Conservation (phyloP, 495 filamentous ascomycete genomes). For the Penicillium parvum region DNA sequence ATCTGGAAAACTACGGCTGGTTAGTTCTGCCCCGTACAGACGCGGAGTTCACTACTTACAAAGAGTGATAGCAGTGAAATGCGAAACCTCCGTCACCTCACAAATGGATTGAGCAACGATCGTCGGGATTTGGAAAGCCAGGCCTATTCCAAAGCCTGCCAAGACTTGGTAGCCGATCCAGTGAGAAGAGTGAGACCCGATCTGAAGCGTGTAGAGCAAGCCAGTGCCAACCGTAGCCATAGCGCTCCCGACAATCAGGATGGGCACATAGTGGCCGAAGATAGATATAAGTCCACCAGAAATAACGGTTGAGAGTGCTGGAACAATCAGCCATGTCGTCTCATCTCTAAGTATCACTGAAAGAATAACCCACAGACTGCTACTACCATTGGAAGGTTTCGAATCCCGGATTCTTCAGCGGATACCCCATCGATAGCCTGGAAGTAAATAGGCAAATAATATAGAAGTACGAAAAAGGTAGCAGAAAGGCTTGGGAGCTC, state of each 20-base stretch:
- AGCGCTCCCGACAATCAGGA: slow-evolving; percentile 31
- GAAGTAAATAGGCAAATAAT: slow-evolving; percentile 60
- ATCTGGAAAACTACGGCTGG: not conserved
- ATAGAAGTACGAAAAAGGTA: slow-evolving; percentile 18
- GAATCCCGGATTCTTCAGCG: slow-evolving; percentile 61
- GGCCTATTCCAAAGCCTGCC: slow-evolving; percentile 54
- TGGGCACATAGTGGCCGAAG: slow-evolving; percentile 29
- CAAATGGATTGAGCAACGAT: no score
- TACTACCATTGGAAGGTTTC: slow-evolving; percentile 63
- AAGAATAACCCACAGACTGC: slow-evolving; percentile 18
- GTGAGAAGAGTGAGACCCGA: slow-evolving; percentile 8
- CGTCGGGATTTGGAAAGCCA: slow-evolving; percentile 66
- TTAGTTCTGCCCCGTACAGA: not conserved
- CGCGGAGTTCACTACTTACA: no score
- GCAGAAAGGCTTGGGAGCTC: slow-evolving; percentile 18
- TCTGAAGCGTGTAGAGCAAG: slow-evolving; percentile 31
- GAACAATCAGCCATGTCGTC: not conserved
- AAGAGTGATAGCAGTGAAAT: no score
- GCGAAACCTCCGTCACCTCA: no score
- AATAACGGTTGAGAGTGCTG: slow-evolving; percentile 1
- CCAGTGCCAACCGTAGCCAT: slow-evolving; percentile 52
- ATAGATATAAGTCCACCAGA: slow-evolving; percentile 31
- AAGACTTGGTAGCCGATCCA: slow-evolving; percentile 40
- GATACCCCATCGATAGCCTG: slow-evolving; percentile 63
- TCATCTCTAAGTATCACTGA: not conserved